phyloP scores from a whole-genome alignment of 2,329 filamentous ascomycete genomes.

The Podosphaera fusca region DNA sequence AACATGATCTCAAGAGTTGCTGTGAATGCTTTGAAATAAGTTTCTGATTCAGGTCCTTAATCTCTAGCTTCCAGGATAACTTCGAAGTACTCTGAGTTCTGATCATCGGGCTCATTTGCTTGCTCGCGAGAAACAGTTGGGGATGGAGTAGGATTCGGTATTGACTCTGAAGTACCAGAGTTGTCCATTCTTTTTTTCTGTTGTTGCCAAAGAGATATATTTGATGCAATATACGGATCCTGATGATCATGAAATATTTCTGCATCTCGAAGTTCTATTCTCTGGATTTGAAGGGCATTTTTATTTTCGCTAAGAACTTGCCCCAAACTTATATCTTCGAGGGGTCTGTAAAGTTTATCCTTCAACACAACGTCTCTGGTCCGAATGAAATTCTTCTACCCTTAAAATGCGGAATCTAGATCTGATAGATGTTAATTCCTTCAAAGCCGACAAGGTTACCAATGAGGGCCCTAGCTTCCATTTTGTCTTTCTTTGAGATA shows the following conservation, averaged over 20 bases:
- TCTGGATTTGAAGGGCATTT: not conserved
- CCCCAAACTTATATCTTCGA: not conserved
- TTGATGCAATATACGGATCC: not conserved
- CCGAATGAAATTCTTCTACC: not conserved
- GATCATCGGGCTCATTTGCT: not conserved
- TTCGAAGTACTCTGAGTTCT: not conserved
- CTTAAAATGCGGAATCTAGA: not conserved
- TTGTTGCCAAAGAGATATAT: not conserved
- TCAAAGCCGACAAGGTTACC: not conserved
- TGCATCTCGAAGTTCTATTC: not conserved
- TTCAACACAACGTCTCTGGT: not conserved
- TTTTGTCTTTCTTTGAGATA: not conserved
- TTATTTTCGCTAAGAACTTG: not conserved
- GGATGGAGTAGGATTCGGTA: not conserved
- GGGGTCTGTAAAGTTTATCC: not conserved
- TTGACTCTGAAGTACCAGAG: too few species aligned
- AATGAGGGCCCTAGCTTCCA: not conserved
- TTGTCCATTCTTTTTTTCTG: not conserved
- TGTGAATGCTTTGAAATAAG: too few species aligned
- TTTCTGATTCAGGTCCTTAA: too few species aligned
- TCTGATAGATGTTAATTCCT: too few species aligned
- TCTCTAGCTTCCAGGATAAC: too few species aligned
- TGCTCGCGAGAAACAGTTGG: not conserved
- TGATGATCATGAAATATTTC: not conserved
- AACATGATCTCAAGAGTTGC: too few species aligned